These are phyloP conservation scores for Calonectria pauciramosa DNA, from an alignment of 2,329 filamentous ascomycete species.

Conservation along the genomic window DNA sequence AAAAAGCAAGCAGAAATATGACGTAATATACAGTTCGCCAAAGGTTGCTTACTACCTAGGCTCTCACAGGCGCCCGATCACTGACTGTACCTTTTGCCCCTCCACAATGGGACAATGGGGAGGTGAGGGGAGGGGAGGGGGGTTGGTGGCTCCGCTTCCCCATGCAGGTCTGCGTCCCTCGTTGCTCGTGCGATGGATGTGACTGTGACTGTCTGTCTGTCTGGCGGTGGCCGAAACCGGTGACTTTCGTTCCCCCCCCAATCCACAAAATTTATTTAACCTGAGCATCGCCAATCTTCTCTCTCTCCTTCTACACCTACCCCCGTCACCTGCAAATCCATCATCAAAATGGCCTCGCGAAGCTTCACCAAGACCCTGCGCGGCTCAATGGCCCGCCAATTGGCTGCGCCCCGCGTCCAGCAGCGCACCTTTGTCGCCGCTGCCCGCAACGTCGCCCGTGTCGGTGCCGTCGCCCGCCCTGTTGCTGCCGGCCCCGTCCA, in stretches of 20 bases:
- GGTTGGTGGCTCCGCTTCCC: constrained; percentile 6
- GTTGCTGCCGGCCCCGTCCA: constrained; percentile 64
- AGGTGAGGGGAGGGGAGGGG: background rate
- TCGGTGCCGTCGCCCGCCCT: constrained; percentile 66
- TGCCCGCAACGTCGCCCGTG: constrained; percentile 69
- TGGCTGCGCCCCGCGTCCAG: constrained; percentile 69
- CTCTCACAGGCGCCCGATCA: constrained; percentile 6
- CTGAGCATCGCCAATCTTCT: constrained; percentile 43
- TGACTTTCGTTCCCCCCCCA: constrained; percentile 28
- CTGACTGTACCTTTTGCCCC: constrained; percentile 11
- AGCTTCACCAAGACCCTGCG: constrained; percentile 78
- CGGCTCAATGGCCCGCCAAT: constrained; percentile 73
- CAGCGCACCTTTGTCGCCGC: constrained; percentile 74
- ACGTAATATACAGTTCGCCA: background rate
- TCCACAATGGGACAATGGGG: background rate
- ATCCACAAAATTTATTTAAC: constrained; percentile 41
- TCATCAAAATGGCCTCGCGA: constrained; percentile 81
- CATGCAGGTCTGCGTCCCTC: constrained; percentile 15
- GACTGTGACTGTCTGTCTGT: too few species aligned
- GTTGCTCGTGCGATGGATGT: constrained; percentile 32
- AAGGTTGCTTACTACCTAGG: constrained; percentile 1
- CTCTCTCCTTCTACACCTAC: constrained; percentile 45
- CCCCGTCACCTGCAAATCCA: constrained; percentile 39
- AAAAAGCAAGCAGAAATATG: background rate
- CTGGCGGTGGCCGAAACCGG: constrained; percentile 45